A percentile compares a stretch with the other conserved stretches of the same genome.
These are phyloP conservation scores for Populus simonii DNA, from an alignment of 345 rosid genomes.

Conservation along the genomic window DNA sequence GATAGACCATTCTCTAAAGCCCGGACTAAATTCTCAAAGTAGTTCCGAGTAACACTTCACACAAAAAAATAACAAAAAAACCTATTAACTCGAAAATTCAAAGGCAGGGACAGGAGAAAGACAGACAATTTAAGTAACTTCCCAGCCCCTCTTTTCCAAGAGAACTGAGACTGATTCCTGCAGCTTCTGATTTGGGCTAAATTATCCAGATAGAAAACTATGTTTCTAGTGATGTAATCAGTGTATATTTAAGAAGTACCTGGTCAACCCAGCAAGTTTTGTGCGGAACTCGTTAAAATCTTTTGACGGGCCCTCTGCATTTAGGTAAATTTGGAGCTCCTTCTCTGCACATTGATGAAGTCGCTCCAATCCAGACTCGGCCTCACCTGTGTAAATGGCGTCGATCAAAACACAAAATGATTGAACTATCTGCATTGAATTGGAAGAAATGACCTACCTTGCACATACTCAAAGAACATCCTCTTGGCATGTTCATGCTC, in stretches of 20 bases:
- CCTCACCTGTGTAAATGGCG: conserved; percentile 54
- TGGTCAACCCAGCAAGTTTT: conserved; percentile 79
- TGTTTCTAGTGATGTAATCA: background rate
- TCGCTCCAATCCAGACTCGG: conserved; percentile 82
- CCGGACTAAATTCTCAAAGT: conserved; percentile 78
- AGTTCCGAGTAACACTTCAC: conserved; percentile 70
- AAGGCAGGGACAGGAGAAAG: background rate
- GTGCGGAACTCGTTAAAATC: conserved; percentile 84
- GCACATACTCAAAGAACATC: conserved; percentile 78
- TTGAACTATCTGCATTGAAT: background rate
- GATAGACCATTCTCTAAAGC: conserved; percentile 82
- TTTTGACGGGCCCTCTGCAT: conserved; percentile 56
- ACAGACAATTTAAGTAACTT: background rate
- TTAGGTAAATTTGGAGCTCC: conserved; percentile 58
- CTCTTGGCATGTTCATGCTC: conserved; percentile 72
- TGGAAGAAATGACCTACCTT: conserved; percentile 43
- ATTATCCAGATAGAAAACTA: background rate
- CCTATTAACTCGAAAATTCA: background rate
- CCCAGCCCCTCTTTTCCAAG: background rate
- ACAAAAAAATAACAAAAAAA: background rate
- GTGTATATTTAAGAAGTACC: conserved; percentile 37
- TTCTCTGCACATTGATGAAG: conserved; percentile 92
- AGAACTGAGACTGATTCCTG: background rate
- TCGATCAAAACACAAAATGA: conserved; percentile 6
- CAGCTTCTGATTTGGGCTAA: background rate